Conservation (phyloP, 148 eudicot species). For the Pharnaceum exiguum region DNA sequence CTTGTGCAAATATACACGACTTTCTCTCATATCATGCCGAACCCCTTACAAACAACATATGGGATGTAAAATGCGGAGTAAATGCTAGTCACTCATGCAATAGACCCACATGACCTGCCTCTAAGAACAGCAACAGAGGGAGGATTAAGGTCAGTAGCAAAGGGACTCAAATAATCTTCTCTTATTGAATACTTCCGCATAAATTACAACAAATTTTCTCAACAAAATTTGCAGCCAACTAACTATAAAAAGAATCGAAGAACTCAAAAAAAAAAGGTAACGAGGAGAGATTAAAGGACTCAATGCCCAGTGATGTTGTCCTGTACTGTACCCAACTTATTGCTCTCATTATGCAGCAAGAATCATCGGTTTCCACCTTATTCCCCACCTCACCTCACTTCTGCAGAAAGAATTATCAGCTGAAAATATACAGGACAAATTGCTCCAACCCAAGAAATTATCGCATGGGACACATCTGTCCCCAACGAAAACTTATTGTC, state of each 20-base stretch:
- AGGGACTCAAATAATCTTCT: slow-evolving; percentile 3
- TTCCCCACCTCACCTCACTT: slow-evolving; percentile 17
- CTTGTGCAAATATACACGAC: too few relatives aligned
- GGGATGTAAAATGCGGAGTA: too few relatives aligned
- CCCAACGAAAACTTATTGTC: background rate
- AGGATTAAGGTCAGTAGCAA: too few relatives aligned
- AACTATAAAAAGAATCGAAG: slow-evolving; percentile 17
- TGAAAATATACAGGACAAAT: slow-evolving; percentile 17
- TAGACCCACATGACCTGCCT: too few relatives aligned
- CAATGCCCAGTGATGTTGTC: slow-evolving; percentile 3
- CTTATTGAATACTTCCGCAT: slow-evolving; percentile 5
- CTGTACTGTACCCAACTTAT: slow-evolving; percentile 20
- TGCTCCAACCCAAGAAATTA: too few relatives aligned
- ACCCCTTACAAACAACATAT: too few relatives aligned
- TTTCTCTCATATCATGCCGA: too few relatives aligned
- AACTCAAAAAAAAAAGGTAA: background rate
- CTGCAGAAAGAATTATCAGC: slow-evolving; percentile 19
- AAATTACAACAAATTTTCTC: slow-evolving; percentile 17
- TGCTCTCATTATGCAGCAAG: slow-evolving; percentile 22
- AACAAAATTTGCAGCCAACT: slow-evolving; percentile 24
- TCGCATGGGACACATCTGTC: too few relatives aligned
- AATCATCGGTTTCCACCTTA: slow-evolving; percentile 27
- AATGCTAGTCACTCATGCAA: too few relatives aligned
- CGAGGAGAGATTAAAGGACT: background rate
- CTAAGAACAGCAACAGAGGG: too few relatives aligned